phyloP scores from a whole-genome alignment of 495 filamentous ascomycete species.

The Aspergillus panamensis region DNA sequence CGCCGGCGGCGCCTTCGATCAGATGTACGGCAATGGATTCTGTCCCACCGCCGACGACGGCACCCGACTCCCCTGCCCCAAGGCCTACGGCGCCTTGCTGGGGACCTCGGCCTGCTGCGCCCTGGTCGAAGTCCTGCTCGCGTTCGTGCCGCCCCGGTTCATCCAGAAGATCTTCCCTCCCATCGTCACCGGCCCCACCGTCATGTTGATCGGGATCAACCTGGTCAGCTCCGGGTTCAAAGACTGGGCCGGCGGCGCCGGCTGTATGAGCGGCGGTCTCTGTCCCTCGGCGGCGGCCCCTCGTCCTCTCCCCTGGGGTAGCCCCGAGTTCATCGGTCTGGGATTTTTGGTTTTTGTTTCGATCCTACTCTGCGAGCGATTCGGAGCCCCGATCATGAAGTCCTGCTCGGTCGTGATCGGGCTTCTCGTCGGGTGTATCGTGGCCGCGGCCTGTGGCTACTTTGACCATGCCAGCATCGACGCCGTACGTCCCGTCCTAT shows the following conservation, averaged over 20 bases:
- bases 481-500: conserved; percentile 20
- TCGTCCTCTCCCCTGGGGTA: conserved; percentile 82
- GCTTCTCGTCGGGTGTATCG: conserved; percentile 80
- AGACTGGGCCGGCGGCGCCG: conserved; percentile 79
- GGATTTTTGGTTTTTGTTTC: conserved; percentile 87
- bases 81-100: conserved; percentile 80
- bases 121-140: conserved; percentile 41
- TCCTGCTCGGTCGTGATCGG: conserved; percentile 75
- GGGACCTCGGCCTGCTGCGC: conserved; percentile 63
- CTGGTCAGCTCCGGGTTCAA: conserved; percentile 74
- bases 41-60: conserved; percentile 65
- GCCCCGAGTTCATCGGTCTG: conserved; percentile 80
- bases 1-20: conserved; percentile 67
- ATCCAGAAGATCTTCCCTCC: conserved; percentile 83
- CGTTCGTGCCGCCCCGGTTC: conserved; percentile 56
- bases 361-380: conserved; percentile 80
- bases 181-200: conserved; percentile 81
- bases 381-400: conserved; percentile 75
- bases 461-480: conserved; percentile 69
- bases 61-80: conserved; percentile 69
- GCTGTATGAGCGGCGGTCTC: conserved; percentile 52
- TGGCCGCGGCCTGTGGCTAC: conserved; percentile 80
- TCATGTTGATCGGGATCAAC: conserved; percentile 71
- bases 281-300: conserved; percentile 73
- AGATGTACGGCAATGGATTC: conserved; percentile 82